Base-by-base conservation (phyloP, 2,329 filamentous ascomycete genomes). In the Stagonosporopsis rhizophila region DNA sequence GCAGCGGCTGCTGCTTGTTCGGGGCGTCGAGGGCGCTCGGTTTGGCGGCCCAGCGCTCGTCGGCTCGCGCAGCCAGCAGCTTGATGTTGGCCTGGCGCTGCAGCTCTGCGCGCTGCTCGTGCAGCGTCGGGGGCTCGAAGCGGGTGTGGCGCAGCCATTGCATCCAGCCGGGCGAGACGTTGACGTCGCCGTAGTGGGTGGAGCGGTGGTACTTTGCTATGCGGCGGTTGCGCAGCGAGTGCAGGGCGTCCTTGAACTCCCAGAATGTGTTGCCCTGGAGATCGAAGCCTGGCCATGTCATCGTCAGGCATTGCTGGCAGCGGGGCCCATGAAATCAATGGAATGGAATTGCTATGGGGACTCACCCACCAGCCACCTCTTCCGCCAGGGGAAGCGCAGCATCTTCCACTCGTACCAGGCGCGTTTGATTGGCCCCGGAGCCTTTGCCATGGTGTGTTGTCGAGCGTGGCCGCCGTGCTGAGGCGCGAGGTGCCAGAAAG, bases 71-170 rank as follows among this genome's bases (percentile, higher is more conserved):
- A 2, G 85, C 86, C 20, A 88, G 80, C 46, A 83, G 68, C 69
- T 86, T 87, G 66, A 88, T 82, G 55, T 80, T 80, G n/a, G 77
- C 74, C 68, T 85, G 85, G 25, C 86, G 79, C 30, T 80, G 63
- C 41, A 87, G 60, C 56, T 89, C 86, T 42, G 80, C 76, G 58
- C 81, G 80, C 65, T 88, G 86, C 72, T 89, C 86, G 62, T 81
- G 68, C 45, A 88, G 69, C 1, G 80, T 79, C 0, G 86, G 86
- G 2, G 86, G 77, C 15, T 83, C 77, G 47, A 75, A 65, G 40
- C 86, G 84, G 9, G 85, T 85, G 63, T 87, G 81, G 65, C 86
- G 84, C 23, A 89, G 82, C 86, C 86, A 89, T 76, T 88, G 86
- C 67, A 87, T 84, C 86, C 86, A 89, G 81, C 86, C 83, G 48